Base-by-base conservation (phyloP, 108 stramenopile genomes). In the Discostella stelligeroides region DNA sequence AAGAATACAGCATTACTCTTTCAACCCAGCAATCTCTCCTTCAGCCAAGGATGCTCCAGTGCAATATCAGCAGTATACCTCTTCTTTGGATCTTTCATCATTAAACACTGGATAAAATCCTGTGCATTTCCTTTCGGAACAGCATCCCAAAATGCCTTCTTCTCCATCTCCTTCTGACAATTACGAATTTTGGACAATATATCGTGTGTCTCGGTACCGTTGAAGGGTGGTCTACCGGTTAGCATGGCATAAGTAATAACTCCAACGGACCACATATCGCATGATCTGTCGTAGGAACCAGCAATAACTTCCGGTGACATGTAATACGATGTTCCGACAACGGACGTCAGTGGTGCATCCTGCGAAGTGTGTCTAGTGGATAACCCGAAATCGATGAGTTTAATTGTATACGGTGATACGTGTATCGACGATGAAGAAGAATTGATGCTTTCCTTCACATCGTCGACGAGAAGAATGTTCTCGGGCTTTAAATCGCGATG, bases 221-320 rank as follows among this genome's bases (percentile, higher is more conserved):
- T 86, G 55, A 94, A 92, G 38, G 93, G 93, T 1, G 90, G 90
- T 49, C 84, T 86, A 24, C 92, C 90, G 55, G 87, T 86, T 4
- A 95, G 75, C 43, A 95, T 60, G 53, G 92, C 86, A 80, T 88
- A 95, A 18, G 58, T 64, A 53, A 95, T 88, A 21, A 92, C 86
- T 29, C 94, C 94, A 10, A 95, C 61, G 49, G 65, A 64, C 94
- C 94, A 92, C 18, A 91, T 63, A 82, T 95, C 94, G 53, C 71
- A 75, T 41, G 78, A 39, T 29, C 59, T 34, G 39, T 58, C 66
- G 67, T 45, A 10, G 1, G 43, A 45, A 7, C 43, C 43, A 45
- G 13, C 43, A 2, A 91, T 45, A 17, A 87, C 58, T 64, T 91
- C 90, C 2, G 90, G 88, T 17, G 84, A 65, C 38, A 89, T 84